These are phyloP conservation scores for Nitzschia sp. DNA, from an alignment of 108 stramenopile species.

Conservation along the genomic window DNA sequence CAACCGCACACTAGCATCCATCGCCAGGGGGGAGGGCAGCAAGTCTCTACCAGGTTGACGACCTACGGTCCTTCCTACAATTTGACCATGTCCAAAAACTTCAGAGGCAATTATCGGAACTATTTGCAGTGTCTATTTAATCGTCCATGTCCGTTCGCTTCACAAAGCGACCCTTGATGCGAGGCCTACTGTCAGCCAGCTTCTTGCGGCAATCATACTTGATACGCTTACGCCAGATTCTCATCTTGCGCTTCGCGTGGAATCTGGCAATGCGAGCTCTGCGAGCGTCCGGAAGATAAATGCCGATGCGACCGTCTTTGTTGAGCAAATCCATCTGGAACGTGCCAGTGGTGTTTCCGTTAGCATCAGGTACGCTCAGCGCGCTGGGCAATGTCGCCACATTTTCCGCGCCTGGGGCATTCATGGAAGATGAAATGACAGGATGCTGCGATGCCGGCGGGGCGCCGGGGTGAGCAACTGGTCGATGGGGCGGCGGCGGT, in stretches of 20 bases:
- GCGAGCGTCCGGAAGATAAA: constrained; percentile 94
- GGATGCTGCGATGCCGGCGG: background rate
- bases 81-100: no score
- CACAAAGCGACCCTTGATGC: constrained; percentile 99
- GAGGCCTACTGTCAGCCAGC: constrained; percentile 95
- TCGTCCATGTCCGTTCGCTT: constrained; percentile 66
- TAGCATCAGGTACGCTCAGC: constrained; percentile 16
- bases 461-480: background rate
- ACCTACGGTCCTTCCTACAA: no score
- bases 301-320: constrained; percentile 91
- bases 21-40: no score
- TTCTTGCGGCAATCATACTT: constrained; percentile 99
- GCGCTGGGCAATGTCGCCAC: constrained; percentile 62
- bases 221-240: constrained; percentile 98
- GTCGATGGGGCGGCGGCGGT: constrained; percentile 1
- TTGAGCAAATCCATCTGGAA: constrained; percentile 87
- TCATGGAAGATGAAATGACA: background rate
- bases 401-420: background rate
- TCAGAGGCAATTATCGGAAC: no score
- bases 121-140: no score
- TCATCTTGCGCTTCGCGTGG: constrained; percentile 91
- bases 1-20: no score
- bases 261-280: constrained; percentile 92
- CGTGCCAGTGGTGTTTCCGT: constrained; percentile 36
- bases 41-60: no score